phyloP scores from a whole-genome alignment of 768 basidiomycete genomes.

The Russula compacta region DNA sequence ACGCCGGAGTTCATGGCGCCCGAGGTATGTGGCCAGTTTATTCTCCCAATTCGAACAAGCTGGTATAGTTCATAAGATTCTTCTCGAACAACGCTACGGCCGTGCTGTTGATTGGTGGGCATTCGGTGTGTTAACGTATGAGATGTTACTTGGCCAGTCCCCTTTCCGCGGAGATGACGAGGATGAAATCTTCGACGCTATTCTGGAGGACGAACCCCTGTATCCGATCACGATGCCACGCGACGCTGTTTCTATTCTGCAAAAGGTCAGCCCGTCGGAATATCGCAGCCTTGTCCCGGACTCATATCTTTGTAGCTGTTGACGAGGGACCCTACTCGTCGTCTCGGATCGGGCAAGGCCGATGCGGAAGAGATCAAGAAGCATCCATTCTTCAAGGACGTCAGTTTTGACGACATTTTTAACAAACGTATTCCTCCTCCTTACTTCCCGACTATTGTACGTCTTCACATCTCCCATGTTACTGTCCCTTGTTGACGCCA shows the following conservation, averaged over 20 bases:
- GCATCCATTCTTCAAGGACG: constrained; percentile 98
- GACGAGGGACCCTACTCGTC: constrained; percentile 83
- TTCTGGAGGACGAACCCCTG: constrained; percentile 93
- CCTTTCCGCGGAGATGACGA: constrained; percentile 99
- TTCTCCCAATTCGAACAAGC: background rate
- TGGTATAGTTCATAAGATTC: constrained; percentile 49
- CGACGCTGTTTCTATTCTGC: constrained; percentile 90
- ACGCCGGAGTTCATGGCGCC: constrained; percentile 99
- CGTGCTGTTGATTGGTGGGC: constrained; percentile 99
- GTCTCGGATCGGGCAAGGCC: constrained; percentile 82
- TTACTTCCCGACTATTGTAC: constrained; percentile 92
- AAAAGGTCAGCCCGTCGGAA: constrained; percentile 52
- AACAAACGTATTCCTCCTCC: constrained; percentile 96
- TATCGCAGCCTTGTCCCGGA: constrained; percentile 2
- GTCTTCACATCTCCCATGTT: constrained; percentile 25
- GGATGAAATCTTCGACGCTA: constrained; percentile 99
- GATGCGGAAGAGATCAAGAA: constrained; percentile 97
- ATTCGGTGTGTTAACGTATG: constrained; percentile 96
- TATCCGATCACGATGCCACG: constrained; percentile 99
- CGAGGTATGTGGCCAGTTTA: constrained; percentile 52
- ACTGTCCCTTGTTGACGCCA: background rate
- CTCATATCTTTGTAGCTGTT: constrained; percentile 49
- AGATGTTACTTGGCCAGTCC: constrained; percentile 97
- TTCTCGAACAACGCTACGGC: constrained; percentile 97
- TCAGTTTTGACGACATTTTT: constrained; percentile 93